Conservation (phyloP, 805 yeast genomes). For the Hemisphaericaspora nanyangensis region DNA sequence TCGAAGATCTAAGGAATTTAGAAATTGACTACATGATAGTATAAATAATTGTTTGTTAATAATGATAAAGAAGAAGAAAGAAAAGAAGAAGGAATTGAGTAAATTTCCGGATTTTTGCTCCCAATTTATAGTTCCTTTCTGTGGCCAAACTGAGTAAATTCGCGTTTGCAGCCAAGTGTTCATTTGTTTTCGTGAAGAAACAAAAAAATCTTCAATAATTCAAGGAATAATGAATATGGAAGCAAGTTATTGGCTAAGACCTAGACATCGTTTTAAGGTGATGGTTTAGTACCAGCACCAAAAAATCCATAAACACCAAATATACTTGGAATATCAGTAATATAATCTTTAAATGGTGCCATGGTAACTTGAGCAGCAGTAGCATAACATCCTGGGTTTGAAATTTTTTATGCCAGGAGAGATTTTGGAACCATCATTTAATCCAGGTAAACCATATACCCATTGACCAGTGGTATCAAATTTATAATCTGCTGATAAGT, state of each 20-base stretch:
- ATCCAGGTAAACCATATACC: slow-evolving; percentile 95
- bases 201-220: too few species aligned
- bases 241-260: slow-evolving; percentile 77
- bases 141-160: too few species aligned
- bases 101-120: too few species aligned
- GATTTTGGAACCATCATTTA: slow-evolving; percentile 64
- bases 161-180: too few species aligned
- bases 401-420: slow-evolving; percentile 71
- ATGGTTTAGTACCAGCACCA: slow-evolving; percentile 99
- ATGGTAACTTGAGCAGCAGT: slow-evolving; percentile 95
- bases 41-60: too few species aligned
- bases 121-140: too few species aligned
- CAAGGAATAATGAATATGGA: slow-evolving; percentile 90
- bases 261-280: slow-evolving; percentile 86
- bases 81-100: too few species aligned
- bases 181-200: too few species aligned
- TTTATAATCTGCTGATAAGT: slow-evolving; percentile 92
- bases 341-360: slow-evolving; percentile 70
- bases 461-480: slow-evolving; percentile 86
- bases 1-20: too few species aligned
- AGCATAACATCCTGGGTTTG: slow-evolving; percentile 99
- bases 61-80: too few species aligned
- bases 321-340: slow-evolving; percentile 71
- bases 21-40: too few species aligned
- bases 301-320: slow-evolving; percentile 98